Evolutionary conservation across 1,139 yeast genomes (phyloP), one percentile per base, ranked within the genome.

Genomic region (Maudiozyma humilis): DNA sequence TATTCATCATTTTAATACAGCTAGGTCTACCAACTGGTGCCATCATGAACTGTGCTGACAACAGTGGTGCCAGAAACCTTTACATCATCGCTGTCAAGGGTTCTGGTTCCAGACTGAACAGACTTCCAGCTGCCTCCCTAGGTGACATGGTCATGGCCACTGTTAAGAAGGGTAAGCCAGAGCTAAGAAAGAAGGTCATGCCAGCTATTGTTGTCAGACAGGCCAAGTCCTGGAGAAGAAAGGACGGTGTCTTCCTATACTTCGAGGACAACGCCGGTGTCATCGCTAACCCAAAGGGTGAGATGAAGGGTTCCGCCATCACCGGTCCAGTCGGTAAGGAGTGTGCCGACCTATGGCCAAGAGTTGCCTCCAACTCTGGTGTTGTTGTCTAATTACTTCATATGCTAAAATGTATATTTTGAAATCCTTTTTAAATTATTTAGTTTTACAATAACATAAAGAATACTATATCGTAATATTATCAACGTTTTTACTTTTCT

Each of bases 61-160:
- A 93, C 95, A 79, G 95, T 66, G 99, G 99, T 81, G 99, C 98
- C 68, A 89, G 97, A 82, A 91, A 89, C 87, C 83, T 93, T 70
- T 87, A 89, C 83, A 82, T 93, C 77, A 77, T 93, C 70, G 91
- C 99, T 77, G 99, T 93, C 72, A 91, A 89, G 81, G 98, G 98
- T 67, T 73, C 78, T 71, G 98, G 98, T 82, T 97, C 98, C 66
- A 89, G 97, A 82, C 86, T 93, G 73, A 93, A 91, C 91, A 91
- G 98, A 83, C 84, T 93, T 67, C 99, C 99, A 73, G 98, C 98
- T 68, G 98, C 98, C 64, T 89, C 97, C 67, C 94, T 93, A 65
- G 99, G 99, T 80, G 99, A 91, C 76, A 91, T 91, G 98, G 97
- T 91, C 70, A 89, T 91, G 95, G 98, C 98, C 67, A 93, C 99